Base-by-base conservation (phyloP, 306 rosid genomes). In the Lupinus albus region DNA sequence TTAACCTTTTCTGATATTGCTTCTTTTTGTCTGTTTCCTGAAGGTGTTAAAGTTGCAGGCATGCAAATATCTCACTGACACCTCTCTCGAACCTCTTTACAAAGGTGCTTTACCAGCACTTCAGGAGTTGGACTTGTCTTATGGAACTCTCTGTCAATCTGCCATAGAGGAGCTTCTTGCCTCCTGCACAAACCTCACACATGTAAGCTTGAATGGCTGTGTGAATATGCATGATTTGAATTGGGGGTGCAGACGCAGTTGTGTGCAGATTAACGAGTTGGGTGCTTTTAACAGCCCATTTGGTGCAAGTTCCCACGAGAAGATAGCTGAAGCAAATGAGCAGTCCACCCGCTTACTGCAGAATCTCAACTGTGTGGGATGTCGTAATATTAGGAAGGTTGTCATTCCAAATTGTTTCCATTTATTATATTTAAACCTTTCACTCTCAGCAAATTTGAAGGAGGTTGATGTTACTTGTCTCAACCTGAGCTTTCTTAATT, bases 161-260 rank as follows among this genome's bases (percentile, higher is more conserved):
- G 89, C 95, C 47, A 88, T 91, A 30, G 97, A 88, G 54, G 92
- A 88, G 76, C 97, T 91, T 84, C 87, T 91, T 72, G 80, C 91
- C 61, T 84, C 87, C 76, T 84, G 97, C 78, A 84, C 82, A 1
- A 91, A 79, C 67, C 89, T 91, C 16, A 91, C 89, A 21, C 92
- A 81, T 69, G 82, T 91, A 85, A 88, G 97, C 85, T 77, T 91
- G 82, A 91, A 88, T 81, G 97, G 97, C 78, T 91, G 97, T 75
- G 86, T 76, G 61, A 86, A 91, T 79, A 81, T 91, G 95, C 95
- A 81, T 78, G 97, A 91, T 72, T 84, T 91, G 73, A 82, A 86
- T 60, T 91, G 97, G 97, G 87, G 82, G 61, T 77, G 54, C 65
- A 71, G 30, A 25, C 30, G 30, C 30, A 25, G 30, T 25, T 25